Conservation (phyloP, 768 basidiomycete genomes). For the Russula earlei region DNA sequence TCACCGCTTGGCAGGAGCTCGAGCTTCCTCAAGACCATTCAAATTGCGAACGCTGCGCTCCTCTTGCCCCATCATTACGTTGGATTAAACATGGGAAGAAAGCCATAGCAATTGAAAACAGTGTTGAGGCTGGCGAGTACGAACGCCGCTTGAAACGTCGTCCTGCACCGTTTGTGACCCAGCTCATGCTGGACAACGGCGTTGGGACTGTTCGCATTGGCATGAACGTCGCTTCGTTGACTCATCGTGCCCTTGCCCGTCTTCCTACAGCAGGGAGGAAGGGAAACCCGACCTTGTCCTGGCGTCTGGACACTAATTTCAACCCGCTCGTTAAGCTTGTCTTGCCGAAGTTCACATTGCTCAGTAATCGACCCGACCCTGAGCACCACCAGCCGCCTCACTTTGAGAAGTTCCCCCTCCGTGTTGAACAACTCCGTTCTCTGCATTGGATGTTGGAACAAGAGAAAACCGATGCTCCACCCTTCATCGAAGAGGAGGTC, state of each 20-base stretch:
- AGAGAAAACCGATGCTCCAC: conserved; percentile 51
- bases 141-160: conserved; percentile 82
- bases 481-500: conserved; percentile 91
- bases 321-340: conserved; percentile 49
- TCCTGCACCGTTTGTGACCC: conserved; percentile 80
- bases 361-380: conserved; percentile 66
- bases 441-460: conserved; percentile 87
- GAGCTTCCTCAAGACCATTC: conserved; percentile 35
- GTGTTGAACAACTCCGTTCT: conserved; percentile 83
- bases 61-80: conserved; percentile 59
- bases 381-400: conserved; percentile 68
- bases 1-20: conserved; percentile 58
- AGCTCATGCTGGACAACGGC: conserved; percentile 56
- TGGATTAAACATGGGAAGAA: conserved; percentile 59
- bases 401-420: conserved; percentile 57
- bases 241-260: conserved; percentile 78
- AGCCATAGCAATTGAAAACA: conserved; percentile 68
- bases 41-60: conserved; percentile 76
- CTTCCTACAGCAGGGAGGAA: conserved; percentile 47
- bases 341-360: conserved; percentile 56
- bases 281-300: conserved; percentile 47
- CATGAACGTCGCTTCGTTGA: conserved; percentile 76
- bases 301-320: conserved; percentile 78
- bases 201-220: conserved; percentile 73
- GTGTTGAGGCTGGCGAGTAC: conserved; percentile 78